phyloP scores from a whole-genome alignment of 2,329 filamentous ascomycete species.

The Paramyrothecium roridum region DNA sequence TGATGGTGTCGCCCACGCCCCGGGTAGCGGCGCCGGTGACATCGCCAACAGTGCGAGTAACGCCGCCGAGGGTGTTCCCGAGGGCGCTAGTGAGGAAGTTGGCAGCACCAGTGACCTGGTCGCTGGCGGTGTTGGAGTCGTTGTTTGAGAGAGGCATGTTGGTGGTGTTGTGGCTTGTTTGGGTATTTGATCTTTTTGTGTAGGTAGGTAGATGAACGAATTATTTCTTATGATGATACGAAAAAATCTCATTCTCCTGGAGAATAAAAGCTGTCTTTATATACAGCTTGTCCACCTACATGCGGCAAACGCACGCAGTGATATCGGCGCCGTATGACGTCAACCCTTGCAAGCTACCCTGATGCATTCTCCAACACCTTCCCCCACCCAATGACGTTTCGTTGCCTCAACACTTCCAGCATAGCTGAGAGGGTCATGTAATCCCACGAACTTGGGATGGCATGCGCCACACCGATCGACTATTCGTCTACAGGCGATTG shows the following conservation, averaged over 20 bases:
- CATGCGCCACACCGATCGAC: too few species aligned
- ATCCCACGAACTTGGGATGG: too few species aligned
- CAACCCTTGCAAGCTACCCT: neutral
- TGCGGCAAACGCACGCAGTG: neutral
- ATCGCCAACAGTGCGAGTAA: slow-evolving; percentile 35
- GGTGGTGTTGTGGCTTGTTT: slow-evolving; percentile 3
- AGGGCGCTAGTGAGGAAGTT: slow-evolving; percentile 37
- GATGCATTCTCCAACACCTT: neutral
- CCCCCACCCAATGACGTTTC: neutral
- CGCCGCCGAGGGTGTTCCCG: slow-evolving; percentile 37
- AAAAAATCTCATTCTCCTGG: neutral
- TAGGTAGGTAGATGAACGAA: slow-evolving; percentile 2
- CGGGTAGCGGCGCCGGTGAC: slow-evolving; percentile 50
- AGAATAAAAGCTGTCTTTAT: neutral
- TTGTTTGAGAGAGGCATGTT: slow-evolving; percentile 12
- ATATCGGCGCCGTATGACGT: neutral
- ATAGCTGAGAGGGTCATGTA: too few species aligned
- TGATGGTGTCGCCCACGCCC: slow-evolving; percentile 55
- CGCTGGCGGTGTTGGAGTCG: slow-evolving; percentile 19
- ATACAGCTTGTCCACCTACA: neutral
- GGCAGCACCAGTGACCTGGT: slow-evolving; percentile 28
- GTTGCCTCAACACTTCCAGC: neutral
- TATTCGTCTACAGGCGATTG: too few species aligned
- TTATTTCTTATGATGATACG: neutral
- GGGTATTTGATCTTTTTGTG: slow-evolving; percentile 1